phyloP scores from a whole-genome alignment of 441 rosid species.

The Daphne laureola region DNA sequence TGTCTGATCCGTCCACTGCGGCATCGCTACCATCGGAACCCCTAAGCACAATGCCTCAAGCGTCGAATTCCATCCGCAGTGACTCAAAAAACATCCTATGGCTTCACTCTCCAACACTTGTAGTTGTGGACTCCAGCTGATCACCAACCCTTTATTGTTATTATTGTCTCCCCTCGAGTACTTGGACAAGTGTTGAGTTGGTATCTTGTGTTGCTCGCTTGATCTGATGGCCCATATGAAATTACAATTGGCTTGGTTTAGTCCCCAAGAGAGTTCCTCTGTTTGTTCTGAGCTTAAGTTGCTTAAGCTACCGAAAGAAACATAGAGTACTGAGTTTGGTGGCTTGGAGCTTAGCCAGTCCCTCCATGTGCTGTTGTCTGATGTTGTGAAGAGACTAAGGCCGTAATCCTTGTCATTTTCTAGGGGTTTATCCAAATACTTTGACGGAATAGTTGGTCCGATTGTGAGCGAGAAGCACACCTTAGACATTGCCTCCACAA shows the following conservation, averaged over 20 bases:
- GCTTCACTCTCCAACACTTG: conserved; percentile 36
- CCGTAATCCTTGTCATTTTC: conserved; percentile 35
- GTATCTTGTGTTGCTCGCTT: conserved; percentile 30
- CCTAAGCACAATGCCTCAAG: conserved; percentile 45
- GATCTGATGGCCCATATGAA: conserved; percentile 48
- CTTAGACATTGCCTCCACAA: conserved; percentile 23
- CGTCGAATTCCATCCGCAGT: conserved; percentile 61
- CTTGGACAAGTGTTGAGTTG: conserved; percentile 9
- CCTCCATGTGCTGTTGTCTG: conserved; percentile 12
- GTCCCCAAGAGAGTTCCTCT: conserved; percentile 37
- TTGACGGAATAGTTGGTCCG: conserved; percentile 64
- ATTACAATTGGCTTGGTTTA: conserved; percentile 19
- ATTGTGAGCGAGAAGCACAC: conserved; percentile 20
- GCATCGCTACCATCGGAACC: conserved; percentile 60
- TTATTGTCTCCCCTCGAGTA: not conserved
- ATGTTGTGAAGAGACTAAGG: conserved; percentile 28
- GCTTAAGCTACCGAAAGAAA: conserved; percentile 50
- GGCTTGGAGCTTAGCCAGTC: conserved; percentile 41
- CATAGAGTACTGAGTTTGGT: conserved; percentile 42
- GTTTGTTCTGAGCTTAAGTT: conserved; percentile 26
- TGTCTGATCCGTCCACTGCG: conserved; percentile 53
- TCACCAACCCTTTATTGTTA: conserved; percentile 28
- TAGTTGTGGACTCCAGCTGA: conserved; percentile 50
- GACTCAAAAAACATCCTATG: conserved; percentile 48
- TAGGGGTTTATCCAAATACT: conserved; percentile 41